These are phyloP conservation scores for Scheffersomyces stipitis DNA, from an alignment of 805 yeast genomes.

Conservation along the genomic window DNA sequence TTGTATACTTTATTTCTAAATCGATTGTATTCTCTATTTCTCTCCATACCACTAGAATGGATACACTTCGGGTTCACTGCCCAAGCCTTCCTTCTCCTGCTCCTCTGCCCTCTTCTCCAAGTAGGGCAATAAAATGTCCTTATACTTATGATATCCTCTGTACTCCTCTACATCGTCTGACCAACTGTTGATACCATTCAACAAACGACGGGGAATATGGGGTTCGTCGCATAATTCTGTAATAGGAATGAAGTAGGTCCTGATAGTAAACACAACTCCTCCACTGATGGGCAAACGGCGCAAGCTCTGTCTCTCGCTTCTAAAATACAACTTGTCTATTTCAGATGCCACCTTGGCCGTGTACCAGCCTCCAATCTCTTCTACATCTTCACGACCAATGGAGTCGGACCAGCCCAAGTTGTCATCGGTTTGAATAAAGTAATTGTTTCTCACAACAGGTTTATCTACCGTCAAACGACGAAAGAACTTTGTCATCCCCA, in stretches of 20 bases:
- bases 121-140: conserved; percentile 55
- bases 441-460: conserved; percentile 67
- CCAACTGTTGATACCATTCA: conserved; percentile 63
- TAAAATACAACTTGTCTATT: conserved; percentile 48
- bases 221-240: conserved; percentile 58
- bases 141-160: conserved; percentile 56
- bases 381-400: conserved; percentile 54
- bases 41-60: too few species aligned
- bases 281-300: conserved; percentile 62
- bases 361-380: conserved; percentile 60
- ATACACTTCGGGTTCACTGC: conserved; percentile 37
- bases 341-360: conserved; percentile 53
- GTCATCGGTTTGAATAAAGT: conserved; percentile 64
- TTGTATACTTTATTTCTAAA: too few species aligned
- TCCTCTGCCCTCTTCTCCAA: conserved; percentile 46
- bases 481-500: conserved; percentile 68
- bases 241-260: conserved; percentile 63
- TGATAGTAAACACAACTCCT: conserved; percentile 56
- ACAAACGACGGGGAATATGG: conserved; percentile 56
- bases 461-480: conserved; percentile 54
- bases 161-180: conserved; percentile 57
- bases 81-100: conserved; percentile 46
- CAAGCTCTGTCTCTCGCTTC: conserved; percentile 66
- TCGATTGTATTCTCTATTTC: too few species aligned
- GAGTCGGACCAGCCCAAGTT: conserved; percentile 64